These are phyloP conservation scores for Fusarium armeniacum DNA, from an alignment of 2,329 filamentous ascomycete species.

Conservation along the genomic window DNA sequence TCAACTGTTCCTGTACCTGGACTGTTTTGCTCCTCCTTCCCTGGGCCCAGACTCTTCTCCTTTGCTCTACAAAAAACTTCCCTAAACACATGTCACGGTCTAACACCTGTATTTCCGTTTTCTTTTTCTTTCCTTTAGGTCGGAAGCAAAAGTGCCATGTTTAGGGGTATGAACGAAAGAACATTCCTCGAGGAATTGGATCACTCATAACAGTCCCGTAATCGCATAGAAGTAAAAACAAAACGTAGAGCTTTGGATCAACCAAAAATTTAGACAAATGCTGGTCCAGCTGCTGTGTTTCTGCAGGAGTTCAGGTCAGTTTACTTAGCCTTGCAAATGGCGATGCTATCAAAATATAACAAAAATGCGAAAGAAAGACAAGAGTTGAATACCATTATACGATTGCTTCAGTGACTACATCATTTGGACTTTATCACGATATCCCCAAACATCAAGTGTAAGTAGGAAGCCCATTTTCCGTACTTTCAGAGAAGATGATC, in stretches of 20 bases:
- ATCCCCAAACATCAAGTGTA: background rate
- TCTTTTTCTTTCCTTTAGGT: constrained; percentile 15
- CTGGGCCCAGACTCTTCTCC: constrained; percentile 29
- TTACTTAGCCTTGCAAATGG: constrained; percentile 42
- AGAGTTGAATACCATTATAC: constrained; percentile 19
- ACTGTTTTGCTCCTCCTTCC: constrained; percentile 28
- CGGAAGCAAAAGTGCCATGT: constrained; percentile 21
- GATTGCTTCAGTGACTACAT: no score
- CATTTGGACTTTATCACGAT: no score
- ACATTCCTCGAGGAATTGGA: constrained; percentile 26
- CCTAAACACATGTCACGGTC: constrained; percentile 35
- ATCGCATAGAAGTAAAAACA: constrained; percentile 38
- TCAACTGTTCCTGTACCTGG: constrained; percentile 46
- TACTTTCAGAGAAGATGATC: background rate
- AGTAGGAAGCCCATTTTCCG: background rate
- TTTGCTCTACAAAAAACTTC: constrained; percentile 46
- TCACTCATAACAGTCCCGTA: constrained; percentile 25
- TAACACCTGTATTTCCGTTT: constrained; percentile 22
- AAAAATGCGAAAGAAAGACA: constrained; percentile 6
- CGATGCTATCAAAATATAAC: constrained; percentile 34
- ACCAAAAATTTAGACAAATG: constrained; percentile 41
- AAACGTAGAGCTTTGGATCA: constrained; percentile 42
- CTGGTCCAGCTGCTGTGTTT: constrained; percentile 27
- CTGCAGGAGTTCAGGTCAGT: constrained; percentile 17
- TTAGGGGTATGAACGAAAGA: constrained; percentile 36